These are phyloP conservation scores for Fusarium continuum DNA, from an alignment of 2,329 filamentous ascomycete genomes.

Conservation along the genomic window DNA sequence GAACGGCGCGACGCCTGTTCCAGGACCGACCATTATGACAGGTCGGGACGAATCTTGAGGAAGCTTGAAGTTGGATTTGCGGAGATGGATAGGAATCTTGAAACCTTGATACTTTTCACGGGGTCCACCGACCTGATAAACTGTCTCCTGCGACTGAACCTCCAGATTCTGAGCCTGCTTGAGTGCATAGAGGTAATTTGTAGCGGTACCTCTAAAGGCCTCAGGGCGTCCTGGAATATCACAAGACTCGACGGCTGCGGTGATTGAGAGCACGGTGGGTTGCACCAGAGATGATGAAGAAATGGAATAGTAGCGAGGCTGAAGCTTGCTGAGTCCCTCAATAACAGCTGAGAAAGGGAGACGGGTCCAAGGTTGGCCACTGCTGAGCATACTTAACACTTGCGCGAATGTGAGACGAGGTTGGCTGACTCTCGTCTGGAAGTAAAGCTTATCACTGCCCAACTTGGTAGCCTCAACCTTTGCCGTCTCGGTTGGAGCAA, in stretches of 20 bases:
- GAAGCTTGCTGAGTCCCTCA: constrained; percentile 10
- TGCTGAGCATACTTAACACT: not conserved
- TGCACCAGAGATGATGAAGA: constrained; percentile 22
- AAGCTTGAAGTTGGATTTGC: constrained; percentile 9
- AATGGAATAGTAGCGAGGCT: constrained; percentile 28
- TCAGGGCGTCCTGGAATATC: not conserved
- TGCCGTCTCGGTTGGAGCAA: not conserved
- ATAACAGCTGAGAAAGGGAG: constrained; percentile 1
- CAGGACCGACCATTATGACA: constrained; percentile 13
- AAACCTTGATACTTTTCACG: not conserved
- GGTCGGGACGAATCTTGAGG: not conserved
- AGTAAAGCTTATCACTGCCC: not conserved
- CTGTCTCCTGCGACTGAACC: not conserved
- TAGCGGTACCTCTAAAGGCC: constrained; percentile 1
- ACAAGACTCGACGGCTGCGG: not conserved
- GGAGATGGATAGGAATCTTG: not conserved
- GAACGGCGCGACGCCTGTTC: constrained; percentile 16
- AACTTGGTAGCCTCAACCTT: not conserved
- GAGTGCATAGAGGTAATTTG: constrained; percentile 13
- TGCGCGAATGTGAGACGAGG: not conserved
- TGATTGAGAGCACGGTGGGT: constrained; percentile 11
- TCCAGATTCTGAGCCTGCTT: constrained; percentile 6
- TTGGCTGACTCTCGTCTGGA: not conserved
- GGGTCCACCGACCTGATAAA: not conserved
- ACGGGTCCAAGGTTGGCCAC: not conserved